Percentiles rank a stretch among this genome's conserved stretches.
Conservation (phyloP, 371 early-diverging fungal genomes). For the Zychaea mexicana region DNA sequence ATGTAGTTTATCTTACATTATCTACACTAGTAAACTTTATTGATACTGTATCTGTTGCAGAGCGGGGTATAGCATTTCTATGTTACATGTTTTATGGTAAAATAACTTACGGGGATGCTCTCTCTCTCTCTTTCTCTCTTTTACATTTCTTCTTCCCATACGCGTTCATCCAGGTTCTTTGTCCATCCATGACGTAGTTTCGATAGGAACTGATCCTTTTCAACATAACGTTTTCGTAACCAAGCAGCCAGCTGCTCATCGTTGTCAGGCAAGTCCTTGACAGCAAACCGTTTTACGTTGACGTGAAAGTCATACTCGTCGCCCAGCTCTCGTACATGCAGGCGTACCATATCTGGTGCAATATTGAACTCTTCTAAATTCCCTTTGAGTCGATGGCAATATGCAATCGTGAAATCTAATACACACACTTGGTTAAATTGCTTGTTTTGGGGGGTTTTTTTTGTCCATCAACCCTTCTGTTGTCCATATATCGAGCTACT, state of each 20-base stretch:
- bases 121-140: too few species aligned
- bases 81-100: not conserved
- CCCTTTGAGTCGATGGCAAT: conserved; percentile 37
- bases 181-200: conserved; percentile 55
- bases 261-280: conserved; percentile 62
- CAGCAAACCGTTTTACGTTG: conserved; percentile 58
- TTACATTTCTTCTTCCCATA: conserved; percentile 42
- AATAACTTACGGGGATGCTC: not conserved
- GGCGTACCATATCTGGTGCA: conserved; percentile 63
- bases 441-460: too few species aligned
- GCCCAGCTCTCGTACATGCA: conserved; percentile 53
- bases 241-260: conserved; percentile 61
- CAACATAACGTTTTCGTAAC: conserved; percentile 63
- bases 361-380: conserved; percentile 37
- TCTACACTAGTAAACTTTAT: not conserved
- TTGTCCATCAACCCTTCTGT: not conserved
- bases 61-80: not conserved
- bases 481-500: conserved; percentile 1
- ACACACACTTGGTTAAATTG: too few species aligned
- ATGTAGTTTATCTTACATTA: not conserved
- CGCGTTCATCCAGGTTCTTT: conserved; percentile 42
- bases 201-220: conserved; percentile 64
- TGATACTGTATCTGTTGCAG: not conserved
- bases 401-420: conserved; percentile 70
- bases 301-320: conserved; percentile 75